These are phyloP conservation scores for Epichloe typhina DNA, from an alignment of 2,329 filamentous ascomycete genomes.

Conservation along the genomic window DNA sequence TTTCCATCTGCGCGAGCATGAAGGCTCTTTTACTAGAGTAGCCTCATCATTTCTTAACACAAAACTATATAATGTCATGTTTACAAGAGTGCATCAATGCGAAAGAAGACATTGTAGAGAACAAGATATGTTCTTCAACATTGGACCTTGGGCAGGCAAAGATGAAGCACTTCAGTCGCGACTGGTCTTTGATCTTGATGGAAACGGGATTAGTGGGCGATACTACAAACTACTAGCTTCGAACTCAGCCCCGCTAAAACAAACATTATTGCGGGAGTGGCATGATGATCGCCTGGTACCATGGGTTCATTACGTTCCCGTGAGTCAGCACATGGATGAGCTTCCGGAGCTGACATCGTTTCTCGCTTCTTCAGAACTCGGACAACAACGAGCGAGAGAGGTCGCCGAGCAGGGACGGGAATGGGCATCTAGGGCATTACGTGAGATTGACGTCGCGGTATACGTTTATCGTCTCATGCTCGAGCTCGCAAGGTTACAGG, in stretches of 20 bases:
- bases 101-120: neutral
- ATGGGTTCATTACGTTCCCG: conserved; percentile 44
- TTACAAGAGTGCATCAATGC: neutral
- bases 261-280: conserved; percentile 41
- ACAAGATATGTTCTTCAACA: neutral
- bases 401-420: conserved; percentile 40
- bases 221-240: conserved; percentile 38
- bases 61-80: neutral
- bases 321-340: conserved; percentile 36
- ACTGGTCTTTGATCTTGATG: conserved; percentile 39
- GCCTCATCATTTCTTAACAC: neutral
- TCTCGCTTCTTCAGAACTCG: conserved; percentile 30
- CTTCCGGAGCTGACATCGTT: conserved; percentile 37
- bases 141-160: conserved; percentile 6
- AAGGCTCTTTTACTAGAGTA: conserved; percentile 1
- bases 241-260: conserved; percentile 33
- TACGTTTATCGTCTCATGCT: conserved; percentile 49
- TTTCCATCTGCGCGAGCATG: neutral
- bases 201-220: conserved; percentile 41
- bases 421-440: conserved; percentile 40
- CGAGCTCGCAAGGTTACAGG: conserved; percentile 35
- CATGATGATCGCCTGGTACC: conserved; percentile 41
- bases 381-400: conserved; percentile 31
- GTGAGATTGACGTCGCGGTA: conserved; percentile 44
- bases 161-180: conserved; percentile 23